phyloP scores from a whole-genome alignment of 2,329 filamentous ascomycete genomes.

The Cryphonectria parasitica region DNA sequence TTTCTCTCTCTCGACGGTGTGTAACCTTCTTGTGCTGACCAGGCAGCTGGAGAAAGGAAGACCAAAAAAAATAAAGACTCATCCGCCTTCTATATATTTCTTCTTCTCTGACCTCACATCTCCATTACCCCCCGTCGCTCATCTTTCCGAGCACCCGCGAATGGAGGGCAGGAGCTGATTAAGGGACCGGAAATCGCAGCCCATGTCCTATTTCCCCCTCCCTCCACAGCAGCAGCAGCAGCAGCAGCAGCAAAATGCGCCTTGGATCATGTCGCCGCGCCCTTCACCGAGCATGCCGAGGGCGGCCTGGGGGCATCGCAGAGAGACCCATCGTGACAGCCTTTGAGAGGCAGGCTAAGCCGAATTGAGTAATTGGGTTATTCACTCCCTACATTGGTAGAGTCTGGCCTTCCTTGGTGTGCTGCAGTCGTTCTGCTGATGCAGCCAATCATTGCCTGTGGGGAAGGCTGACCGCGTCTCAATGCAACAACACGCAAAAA shows the following conservation, averaged over 20 bases:
- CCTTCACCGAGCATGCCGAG: constrained; percentile 1
- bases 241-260: not conserved
- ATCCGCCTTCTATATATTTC: not conserved
- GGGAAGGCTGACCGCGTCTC: not conserved
- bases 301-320: not conserved
- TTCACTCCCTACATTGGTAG: constrained; percentile 11
- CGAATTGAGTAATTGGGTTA: constrained; percentile 18
- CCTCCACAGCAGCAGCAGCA: not conserved
- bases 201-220: not conserved
- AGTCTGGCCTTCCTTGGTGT: not conserved
- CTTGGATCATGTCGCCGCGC: not conserved
- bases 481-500: too few relatives aligned
- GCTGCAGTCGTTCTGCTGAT: not conserved
- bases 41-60: not conserved
- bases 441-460: not conserved
- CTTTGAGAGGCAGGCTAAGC: not conserved
- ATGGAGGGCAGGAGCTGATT: constrained; percentile 6
- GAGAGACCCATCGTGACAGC: not conserved
- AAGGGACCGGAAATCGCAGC: not conserved
- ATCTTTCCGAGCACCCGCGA: not conserved
- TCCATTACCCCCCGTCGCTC: not conserved
- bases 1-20: not conserved
- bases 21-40: not conserved
- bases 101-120: not conserved
- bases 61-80: not conserved